Conservation (phyloP, 805 yeast species). For the Hanseniaspora mollemarum region DNA sequence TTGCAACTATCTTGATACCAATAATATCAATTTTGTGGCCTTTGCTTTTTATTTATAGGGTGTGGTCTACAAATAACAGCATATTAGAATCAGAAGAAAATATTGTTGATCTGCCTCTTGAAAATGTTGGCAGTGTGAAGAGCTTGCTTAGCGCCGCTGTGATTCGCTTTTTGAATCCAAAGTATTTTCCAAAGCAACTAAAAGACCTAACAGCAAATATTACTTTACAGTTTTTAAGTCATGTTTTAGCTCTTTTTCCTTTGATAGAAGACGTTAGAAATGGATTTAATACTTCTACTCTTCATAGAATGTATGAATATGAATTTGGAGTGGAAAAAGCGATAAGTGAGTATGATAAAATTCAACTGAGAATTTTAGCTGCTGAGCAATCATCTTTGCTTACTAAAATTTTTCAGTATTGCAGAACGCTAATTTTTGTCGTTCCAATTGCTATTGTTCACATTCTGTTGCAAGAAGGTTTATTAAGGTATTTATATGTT, state of each 20-base stretch:
- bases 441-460: not conserved
- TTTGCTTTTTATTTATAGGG: not conserved
- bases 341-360: not conserved
- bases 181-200: not conserved
- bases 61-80: too few relatives aligned
- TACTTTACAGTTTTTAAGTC: not conserved
- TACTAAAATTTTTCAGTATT: not conserved
- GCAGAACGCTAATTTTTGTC: not conserved
- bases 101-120: too few relatives aligned
- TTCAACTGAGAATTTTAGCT: not conserved
- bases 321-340: slow-evolving; percentile 1
- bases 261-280: not conserved
- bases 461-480: not conserved
- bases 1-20: not conserved
- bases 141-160: too few relatives aligned
- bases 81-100: not conserved
- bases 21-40: not conserved
- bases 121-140: too few relatives aligned
- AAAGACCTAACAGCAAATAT: not conserved
- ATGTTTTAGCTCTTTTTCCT: not conserved
- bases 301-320: slow-evolving; percentile 12
- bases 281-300: not conserved
- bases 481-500: not conserved
- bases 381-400: not conserved
- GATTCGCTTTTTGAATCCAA: not conserved